These are phyloP conservation scores for Ascochyta pisi DNA, from an alignment of 2,329 filamentous ascomycete species.

Conservation along the genomic window DNA sequence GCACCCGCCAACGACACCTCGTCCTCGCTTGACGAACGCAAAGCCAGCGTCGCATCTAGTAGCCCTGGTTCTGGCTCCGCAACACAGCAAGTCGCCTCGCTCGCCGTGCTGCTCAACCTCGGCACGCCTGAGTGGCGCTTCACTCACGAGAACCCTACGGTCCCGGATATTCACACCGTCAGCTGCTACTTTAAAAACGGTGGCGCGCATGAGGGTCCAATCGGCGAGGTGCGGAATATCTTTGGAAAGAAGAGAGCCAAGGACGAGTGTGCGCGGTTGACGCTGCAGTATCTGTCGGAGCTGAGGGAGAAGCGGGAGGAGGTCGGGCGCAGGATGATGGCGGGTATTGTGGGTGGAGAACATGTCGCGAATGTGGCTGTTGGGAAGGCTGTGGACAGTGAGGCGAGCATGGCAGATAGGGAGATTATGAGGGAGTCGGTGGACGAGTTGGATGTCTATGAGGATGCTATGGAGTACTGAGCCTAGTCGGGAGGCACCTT, in stretches of 20 bases:
- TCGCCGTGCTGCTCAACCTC: conserved; percentile 32
- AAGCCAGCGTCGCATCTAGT: neutral
- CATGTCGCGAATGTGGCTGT: neutral
- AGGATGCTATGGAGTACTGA: conserved; percentile 9
- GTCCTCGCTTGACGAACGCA: neutral
- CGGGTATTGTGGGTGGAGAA: neutral
- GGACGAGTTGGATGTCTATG: conserved; percentile 6
- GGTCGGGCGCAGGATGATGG: conserved; percentile 19
- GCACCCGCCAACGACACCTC: neutral
- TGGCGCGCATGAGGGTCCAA: conserved; percentile 32
- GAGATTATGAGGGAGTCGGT: neutral
- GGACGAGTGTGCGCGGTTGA: conserved; percentile 55
- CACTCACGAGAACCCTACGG: conserved; percentile 2
- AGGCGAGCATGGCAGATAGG: neutral
- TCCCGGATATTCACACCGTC: conserved; percentile 44
- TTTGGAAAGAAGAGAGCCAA: conserved; percentile 59
- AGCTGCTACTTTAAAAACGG: conserved; percentile 43
- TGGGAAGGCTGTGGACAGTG: neutral
- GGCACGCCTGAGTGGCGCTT: conserved; percentile 31
- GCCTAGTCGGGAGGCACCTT: neutral
- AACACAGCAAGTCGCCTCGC: conserved; percentile 26
- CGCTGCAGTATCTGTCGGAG: conserved; percentile 48
- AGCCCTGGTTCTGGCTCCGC: conserved; percentile 10
- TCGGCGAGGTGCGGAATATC: conserved; percentile 53
- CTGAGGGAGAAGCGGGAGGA: conserved; percentile 30